Percentiles rank a stretch among this genome's conserved stretches.
Evolutionary conservation across 1,284 basidiomycete genomes (phyloP).

Genomic region (Cystobasidiaceae sp.): DNA sequence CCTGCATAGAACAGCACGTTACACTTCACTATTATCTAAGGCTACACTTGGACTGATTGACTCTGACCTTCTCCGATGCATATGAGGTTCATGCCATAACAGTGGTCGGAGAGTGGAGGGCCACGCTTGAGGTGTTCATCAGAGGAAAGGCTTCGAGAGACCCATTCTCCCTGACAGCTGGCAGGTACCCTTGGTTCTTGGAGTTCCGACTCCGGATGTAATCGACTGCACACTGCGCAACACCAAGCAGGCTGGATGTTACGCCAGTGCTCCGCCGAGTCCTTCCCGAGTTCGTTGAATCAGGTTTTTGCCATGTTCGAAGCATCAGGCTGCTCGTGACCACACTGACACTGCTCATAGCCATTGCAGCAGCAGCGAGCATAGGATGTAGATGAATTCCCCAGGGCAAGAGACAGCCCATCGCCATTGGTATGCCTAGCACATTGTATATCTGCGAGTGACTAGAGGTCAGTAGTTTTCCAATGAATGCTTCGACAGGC

Average conservation of each 20-base stretch:
- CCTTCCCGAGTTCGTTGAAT: neutral
- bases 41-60: no score
- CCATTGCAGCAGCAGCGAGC: constrained; percentile 97
- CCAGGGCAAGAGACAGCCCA: constrained; percentile 91
- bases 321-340: constrained; percentile 83
- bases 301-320: constrained; percentile 51
- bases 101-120: neutral
- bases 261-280: neutral
- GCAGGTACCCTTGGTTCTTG: constrained; percentile 6
- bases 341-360: constrained; percentile 92
- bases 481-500: constrained; percentile 32
- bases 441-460: constrained; percentile 59
- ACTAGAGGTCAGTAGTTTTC: neutral
- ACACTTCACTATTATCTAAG: no score
- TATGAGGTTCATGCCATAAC: constrained; percentile 9
- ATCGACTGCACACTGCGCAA: neutral
- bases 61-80: no score
- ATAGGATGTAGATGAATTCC: constrained; percentile 93
- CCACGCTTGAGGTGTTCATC: neutral
- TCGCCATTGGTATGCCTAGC: constrained; percentile 93
- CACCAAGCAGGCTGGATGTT: no score
- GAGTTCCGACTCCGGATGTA: neutral
- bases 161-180: neutral
- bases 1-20: no score
- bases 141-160: constrained; percentile 4